Base-by-base conservation (phyloP, 2,329 filamentous ascomycete species). In the Pseudogymnoascus sp. region DNA sequence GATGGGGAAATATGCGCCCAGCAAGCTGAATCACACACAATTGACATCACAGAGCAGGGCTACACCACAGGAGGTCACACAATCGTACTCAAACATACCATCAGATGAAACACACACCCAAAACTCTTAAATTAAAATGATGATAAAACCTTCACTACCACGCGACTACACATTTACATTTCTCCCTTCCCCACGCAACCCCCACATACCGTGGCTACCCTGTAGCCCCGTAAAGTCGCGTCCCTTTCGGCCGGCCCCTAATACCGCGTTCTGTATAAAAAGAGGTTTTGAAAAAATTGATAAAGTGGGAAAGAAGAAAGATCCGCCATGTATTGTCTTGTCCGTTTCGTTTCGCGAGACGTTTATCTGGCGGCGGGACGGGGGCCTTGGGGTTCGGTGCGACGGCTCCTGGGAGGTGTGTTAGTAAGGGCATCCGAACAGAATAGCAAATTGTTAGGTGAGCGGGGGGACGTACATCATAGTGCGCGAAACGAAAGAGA, bases 401-500 rank as follows among this genome's bases (percentile, higher is more conserved):
- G 47, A 15, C 28, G 25, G 47, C 47, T 33, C 47, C 47, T 53
- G 28, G 3, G 47, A 33, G 5, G 5, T 53, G 47, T 4, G 28
- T 53, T 53, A 53, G 28, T 33, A 53, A 18, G 3, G 4, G 7
- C 2, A 50, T 14, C 14, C 5, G 3, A 14, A 25, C 4, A 25
- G 3, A 14, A 25, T 25, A 25, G 3, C 22, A 38, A 47, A 47
- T 47, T 15, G 41, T 22, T 43, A 1, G 6, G 22, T 18, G 25
- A 12, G 7, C 6, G 4, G 25, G 25, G n/a, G 8, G n/a, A 80
- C 87, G 82, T 77, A 91, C 89, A 92, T 91, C 74, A 92, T 82
- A 62, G 78, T 82, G 71, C 89, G 82, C 79, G 85, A 90, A 65
- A 88, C 70, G 72, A 92, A 85, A 60, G 86, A 89, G 67, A 93